Evolutionary conservation across 2,329 filamentous ascomycete species (phyloP).

Genomic region (Leptoxyphium fumago): DNA sequence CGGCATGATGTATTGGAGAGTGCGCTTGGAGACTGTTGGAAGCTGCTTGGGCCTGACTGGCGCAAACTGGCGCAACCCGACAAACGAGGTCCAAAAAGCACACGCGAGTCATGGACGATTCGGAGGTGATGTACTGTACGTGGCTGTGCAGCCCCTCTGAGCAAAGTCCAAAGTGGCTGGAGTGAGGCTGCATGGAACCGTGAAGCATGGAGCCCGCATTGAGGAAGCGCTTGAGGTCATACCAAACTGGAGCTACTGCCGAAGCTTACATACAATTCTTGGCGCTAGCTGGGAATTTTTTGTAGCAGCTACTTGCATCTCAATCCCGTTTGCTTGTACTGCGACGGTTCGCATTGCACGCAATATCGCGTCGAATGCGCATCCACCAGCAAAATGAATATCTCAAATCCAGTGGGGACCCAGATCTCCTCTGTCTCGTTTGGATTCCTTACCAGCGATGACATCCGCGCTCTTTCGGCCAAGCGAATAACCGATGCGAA

Average conservation of each 20-base stretch:
- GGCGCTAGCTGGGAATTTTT: not conserved
- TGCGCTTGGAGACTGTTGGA: too few relatives aligned
- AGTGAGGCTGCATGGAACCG: too few relatives aligned
- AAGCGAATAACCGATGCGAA: slow-evolving; percentile 85
- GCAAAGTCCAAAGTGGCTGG: too few relatives aligned
- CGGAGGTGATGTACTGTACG: too few relatives aligned
- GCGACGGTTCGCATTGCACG: not conserved
- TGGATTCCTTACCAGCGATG: slow-evolving; percentile 62
- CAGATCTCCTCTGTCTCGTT: slow-evolving; percentile 81
- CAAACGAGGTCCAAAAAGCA: too few relatives aligned
- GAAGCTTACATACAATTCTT: not conserved
- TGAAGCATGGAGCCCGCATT: too few relatives aligned
- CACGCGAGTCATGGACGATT: too few relatives aligned
- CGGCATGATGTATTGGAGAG: slow-evolving; percentile 9
- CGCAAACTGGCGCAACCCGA: too few relatives aligned
- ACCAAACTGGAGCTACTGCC: too few relatives aligned
- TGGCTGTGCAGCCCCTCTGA: too few relatives aligned
- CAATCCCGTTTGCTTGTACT: not conserved
- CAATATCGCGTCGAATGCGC: not conserved
- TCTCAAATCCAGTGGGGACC: slow-evolving; percentile 62
- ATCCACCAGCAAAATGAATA: slow-evolving; percentile 22
- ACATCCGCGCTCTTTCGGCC: slow-evolving; percentile 81
- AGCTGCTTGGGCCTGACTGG: too few relatives aligned
- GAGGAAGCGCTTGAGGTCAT: too few relatives aligned
- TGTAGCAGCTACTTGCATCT: not conserved